Base-by-base conservation (phyloP, 768 basidiomycete genomes). In the Vararia minispora region DNA sequence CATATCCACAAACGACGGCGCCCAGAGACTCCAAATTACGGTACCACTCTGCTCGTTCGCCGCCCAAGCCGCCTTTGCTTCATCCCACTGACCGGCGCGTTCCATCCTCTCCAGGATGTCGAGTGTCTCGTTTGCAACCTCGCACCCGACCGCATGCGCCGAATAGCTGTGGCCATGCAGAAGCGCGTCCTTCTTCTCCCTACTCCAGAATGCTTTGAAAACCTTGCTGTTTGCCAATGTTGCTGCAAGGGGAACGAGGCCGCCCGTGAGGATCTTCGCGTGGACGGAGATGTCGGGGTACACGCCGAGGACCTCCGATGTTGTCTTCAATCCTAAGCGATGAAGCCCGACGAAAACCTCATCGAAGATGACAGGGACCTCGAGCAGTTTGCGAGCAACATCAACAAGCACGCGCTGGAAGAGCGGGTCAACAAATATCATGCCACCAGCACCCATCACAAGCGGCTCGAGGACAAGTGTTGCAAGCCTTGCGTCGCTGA, bases 81-180 rank as follows among this genome's bases (percentile, higher is more conserved):
- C 55, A 7, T 53, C 55, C 85, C 87, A 95, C 7, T 58, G 61
- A 8, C 68, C 68, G 42, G 69, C 66, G 22, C 47, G 42, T 17
- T 52, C 53, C 12, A 73, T 55, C 28, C 63, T 63, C 34, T 80
- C 77, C 6, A 92, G 53, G 42, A 83, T 60, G 24, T 72, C 63
- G 28, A 97, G 64, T 3, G 90, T 74, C 58, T 79, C 74, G 47
- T 80, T 79, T 1, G 94, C 94, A 10, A 95, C 86, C 45, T 85
- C 80, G 58, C 94, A 97, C 1, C 90, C 94, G 27, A 95, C 69
- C 0, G 94, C 75, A 55, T 95, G 87, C 3, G 94, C 94, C 0
- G 89, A 95, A 57, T 98, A 98, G 40, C 85, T 89, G 56, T 98
- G 94, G 0, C 94, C 94, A 44, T 98, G 94, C 2, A 97, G 63